phyloP scores from a whole-genome alignment of 768 basidiomycete species.

The Punctularia strigosozonata region DNA sequence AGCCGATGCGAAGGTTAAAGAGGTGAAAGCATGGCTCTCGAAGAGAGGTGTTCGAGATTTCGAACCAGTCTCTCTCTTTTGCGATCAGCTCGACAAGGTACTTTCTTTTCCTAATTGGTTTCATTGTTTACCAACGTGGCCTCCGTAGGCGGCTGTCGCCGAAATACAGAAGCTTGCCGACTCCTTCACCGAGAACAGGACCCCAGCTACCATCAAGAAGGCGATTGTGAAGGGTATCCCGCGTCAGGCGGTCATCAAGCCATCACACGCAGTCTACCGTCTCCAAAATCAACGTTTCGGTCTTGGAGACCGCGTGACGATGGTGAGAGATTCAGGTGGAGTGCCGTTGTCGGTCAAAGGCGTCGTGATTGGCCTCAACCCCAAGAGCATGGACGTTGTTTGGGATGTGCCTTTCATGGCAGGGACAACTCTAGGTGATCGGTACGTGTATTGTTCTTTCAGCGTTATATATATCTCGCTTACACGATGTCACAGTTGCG shows the following conservation, averaged over 20 bases:
- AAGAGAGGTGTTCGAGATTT: constrained; percentile 79
- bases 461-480: background rate
- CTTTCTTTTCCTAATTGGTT: constrained; percentile 1
- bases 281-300: constrained; percentile 81
- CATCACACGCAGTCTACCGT: constrained; percentile 78
- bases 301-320: constrained; percentile 88
- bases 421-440: constrained; percentile 73
- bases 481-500: constrained; percentile 45
- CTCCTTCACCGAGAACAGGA: constrained; percentile 46
- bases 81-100: constrained; percentile 87
- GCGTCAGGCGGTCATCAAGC: constrained; percentile 87
- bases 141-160: constrained; percentile 54
- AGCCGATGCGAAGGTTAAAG: constrained; percentile 60
- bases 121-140: constrained; percentile 1
- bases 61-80: constrained; percentile 85
- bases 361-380: constrained; percentile 81
- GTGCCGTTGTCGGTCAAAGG: constrained; percentile 89
- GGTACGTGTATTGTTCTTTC: constrained; percentile 31
- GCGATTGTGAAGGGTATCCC: constrained; percentile 92
- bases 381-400: constrained; percentile 84
- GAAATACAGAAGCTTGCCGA: constrained; percentile 75
- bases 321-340: constrained; percentile 91
- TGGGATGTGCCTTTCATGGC: constrained; percentile 97
- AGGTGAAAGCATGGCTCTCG: constrained; percentile 80
- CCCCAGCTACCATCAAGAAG: constrained; percentile 63